Evolutionary conservation across 768 basidiomycete genomes (phyloP), one percentile per base, ranked within the genome.

Genomic region (Hortiboletus campestris): DNA sequence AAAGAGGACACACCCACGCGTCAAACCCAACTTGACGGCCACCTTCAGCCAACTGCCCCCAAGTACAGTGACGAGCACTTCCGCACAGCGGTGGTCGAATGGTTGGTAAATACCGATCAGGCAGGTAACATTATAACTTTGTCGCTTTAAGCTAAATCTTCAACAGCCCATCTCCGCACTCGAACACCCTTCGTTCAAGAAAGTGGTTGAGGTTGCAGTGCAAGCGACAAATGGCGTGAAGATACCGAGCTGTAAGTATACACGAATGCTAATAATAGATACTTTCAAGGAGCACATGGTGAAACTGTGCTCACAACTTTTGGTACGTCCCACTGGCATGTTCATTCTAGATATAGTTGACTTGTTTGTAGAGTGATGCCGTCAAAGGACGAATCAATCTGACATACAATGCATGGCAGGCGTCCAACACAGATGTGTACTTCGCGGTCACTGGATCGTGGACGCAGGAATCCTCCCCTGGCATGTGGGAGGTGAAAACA

Each of bases 361-460:
- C 32, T 12, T 34, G 5, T 3, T 12, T 34, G n/a, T 20, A 40
- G 39, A 49, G 49, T 10, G 10, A 49, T 0, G n/a, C 1, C 1
- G 9, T 32, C 19, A 6, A n/a, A 7, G 47, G 47, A 1, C 6
- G 5, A 4, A 22, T 59, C 4, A 60, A 57, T 11, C 35, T 60
- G 0, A 60, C 39, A 3, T 60, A 51, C 9, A 44, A 60, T 47
- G 49, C 29, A 0, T 58, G 56, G 56, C 52, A 58, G 14, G 49
- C 56, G 1, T 50, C 34, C 0, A 60, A 60, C 8, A 34, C 10
- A 0, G 40, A 60, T 3, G 14, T 39, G 0, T 57, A 60, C 4
- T 60, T 57, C 14, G 19, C 17, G 0, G 45, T 58, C 1, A 60
- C 41, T 0, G 25, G 29, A 0, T 53, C 36, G 0, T 60, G 59